Evolutionary conservation across 2,329 filamentous ascomycete genomes (phyloP), one percentile per base, ranked within the genome.

Genomic region (Aspergillus carbonarius): DNA sequence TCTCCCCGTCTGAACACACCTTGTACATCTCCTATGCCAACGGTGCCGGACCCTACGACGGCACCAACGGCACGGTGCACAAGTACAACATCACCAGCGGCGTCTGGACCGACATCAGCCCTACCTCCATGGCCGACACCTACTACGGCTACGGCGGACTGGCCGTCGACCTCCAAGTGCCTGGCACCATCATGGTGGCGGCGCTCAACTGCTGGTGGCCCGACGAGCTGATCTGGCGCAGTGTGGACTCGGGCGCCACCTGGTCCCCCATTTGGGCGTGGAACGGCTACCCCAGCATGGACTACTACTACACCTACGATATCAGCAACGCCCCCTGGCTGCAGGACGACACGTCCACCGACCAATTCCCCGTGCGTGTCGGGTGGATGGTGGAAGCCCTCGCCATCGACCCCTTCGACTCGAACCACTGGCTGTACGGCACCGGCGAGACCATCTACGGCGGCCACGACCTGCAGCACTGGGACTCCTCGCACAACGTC

Each of bases 381-480:
- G 84, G 84, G 1, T 86, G 84, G 83, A 86, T 86, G 84, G 82
- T 86, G 8, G 84, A 86, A 64, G 73, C 79, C 0, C 69, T 86
- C 7, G 82, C 82, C 20, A 86, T 87, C 51, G 77, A 86, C 64
- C 84, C 84, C 0, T 77, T 80, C 25, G 83, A 87, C 64, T 84
- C 82, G 57, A 78, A 85, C 65, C 83, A 85, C 67, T 86, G 83
- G 82, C 72, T 86, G 0, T 87, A 86, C 58, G 83, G 81, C n/a
- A 87, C 84, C 0, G 84, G 84, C 2, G 70, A 80, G n/a, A 84
- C 82, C 0, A 71, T 84, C 46, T 83, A 79, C 37, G 82, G 82
- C 9, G 81, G 83, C 1, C 79, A 80, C 53, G 82, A 85, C 58
- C 70, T 85, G n/a, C 80, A 79, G 0, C 81, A 81, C 13, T 85